Base-by-base conservation (phyloP, 768 basidiomycete species). In the Asterophora lycoperdoides region DNA sequence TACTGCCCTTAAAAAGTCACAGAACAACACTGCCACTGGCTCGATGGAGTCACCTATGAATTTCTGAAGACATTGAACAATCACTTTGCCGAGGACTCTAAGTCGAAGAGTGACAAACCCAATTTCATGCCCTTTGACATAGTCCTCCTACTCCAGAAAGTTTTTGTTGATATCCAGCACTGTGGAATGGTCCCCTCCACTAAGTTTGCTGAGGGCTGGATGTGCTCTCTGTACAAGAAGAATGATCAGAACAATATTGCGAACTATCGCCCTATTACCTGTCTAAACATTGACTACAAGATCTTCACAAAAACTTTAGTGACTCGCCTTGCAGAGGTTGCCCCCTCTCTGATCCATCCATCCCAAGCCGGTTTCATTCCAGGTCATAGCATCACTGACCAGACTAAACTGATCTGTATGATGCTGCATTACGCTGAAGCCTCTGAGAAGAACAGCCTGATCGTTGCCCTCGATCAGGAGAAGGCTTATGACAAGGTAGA, bases 161-260 rank as follows among this genome's bases (percentile, higher is more conserved):
- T 58, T 0, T 63, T 48, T 46, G 58, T 60, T 7, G 60, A 71
- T 30, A 71, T 75, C 0, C 51, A 68, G 41, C 0, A 1, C 0
- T 0, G 66, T 36, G 68, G 70, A 0, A 1, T 65, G 0, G 15
- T 8, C 0, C 1, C 15, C 0, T 2, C 9, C 0, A 47, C 57
- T 1, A 5, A 13, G 0, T 77, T 70, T 38, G 26, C 64, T 0
- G 38, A 59, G 2, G 73, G 73, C 0, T 65, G 61, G 65, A 66
- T 71, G 63, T 68, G 67, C 58, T 70, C 64, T 0, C 26, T 76
- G 0, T 75, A 68, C 44, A 76, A 76, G 39, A 75, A 76, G 39
- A 66, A 60, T 0, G 64, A 69, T 18, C 35, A 18, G 0, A 46
- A 19, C 0, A 47, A 63, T 1, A 69, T 71, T 0, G 60, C 44